Evolutionary conservation across 768 basidiomycete genomes (phyloP).

Genomic region (Lactarius akahatsu): DNA sequence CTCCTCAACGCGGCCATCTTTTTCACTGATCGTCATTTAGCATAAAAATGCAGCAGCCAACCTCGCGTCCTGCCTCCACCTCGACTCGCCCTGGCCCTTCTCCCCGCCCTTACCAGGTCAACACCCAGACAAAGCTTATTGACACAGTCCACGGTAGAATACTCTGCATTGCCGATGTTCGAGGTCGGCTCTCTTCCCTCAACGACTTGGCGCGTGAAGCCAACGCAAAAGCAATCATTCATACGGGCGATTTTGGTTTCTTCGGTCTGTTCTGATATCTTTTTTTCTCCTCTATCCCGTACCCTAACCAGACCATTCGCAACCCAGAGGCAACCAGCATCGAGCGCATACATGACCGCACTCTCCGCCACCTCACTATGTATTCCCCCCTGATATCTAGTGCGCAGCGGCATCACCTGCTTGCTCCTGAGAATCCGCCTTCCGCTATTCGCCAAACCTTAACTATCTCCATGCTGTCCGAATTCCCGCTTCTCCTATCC

Average conservation of each 20-base stretch:
- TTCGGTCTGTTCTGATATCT: conserved; percentile 54
- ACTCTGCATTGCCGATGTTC: conserved; percentile 93
- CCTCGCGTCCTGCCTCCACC: conserved; percentile 58
- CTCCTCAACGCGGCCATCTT: background rate
- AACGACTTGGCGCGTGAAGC: conserved; percentile 89
- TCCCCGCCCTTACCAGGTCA: conserved; percentile 56
- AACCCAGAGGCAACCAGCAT: conserved; percentile 70
- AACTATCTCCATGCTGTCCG: conserved; percentile 79
- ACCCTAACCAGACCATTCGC: conserved; percentile 30
- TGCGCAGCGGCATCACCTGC: conserved; percentile 76
- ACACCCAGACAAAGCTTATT: conserved; percentile 76
- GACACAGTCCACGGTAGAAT: conserved; percentile 82
- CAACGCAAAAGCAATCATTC: conserved; percentile 90
- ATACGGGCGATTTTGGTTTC: conserved; percentile 99
- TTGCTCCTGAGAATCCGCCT: conserved; percentile 68
- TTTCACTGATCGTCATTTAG: background rate
- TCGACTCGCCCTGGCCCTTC: conserved; percentile 59
- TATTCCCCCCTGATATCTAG: conserved; percentile 92
- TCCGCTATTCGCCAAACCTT: conserved; percentile 69
- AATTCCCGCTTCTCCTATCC: conserved; percentile 88
- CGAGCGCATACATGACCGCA: conserved; percentile 91
- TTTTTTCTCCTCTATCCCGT: background rate
- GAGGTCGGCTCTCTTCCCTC: conserved; percentile 81
- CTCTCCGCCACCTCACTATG: conserved; percentile 91
- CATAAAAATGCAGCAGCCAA: conserved; percentile 46